Percentiles rank a stretch among this genome's conserved stretches.
Evolutionary conservation across 2,329 filamentous ascomycete species (phyloP).

Genomic region (Fonsecaea monophora): DNA sequence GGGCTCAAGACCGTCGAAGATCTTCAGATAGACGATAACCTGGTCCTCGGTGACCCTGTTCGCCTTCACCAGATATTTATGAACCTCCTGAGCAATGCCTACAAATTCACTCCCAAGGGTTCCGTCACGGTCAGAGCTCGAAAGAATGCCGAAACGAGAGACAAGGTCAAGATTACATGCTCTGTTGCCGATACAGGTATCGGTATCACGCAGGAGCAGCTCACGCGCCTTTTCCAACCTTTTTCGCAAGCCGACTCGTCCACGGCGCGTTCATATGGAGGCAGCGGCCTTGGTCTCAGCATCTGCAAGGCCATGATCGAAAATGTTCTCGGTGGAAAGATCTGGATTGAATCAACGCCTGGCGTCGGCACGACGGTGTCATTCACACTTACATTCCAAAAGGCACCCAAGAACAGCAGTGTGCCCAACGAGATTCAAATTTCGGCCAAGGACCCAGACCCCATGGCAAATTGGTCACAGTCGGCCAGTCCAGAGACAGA

Average conservation of each 20-base stretch:
- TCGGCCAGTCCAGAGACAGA: constrained; percentile 49
- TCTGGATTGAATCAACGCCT: constrained; percentile 63
- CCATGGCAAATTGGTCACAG: constrained; percentile 64
- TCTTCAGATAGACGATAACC: constrained; percentile 65
- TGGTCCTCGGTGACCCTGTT: constrained; percentile 86
- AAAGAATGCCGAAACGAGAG: constrained; percentile 45
- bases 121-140: constrained; percentile 56
- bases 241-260: constrained; percentile 67
- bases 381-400: constrained; percentile 85
- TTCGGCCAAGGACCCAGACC: constrained; percentile 55
- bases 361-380: constrained; percentile 63
- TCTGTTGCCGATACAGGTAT: constrained; percentile 69
- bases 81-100: constrained; percentile 68
- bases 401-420: constrained; percentile 70
- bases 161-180: constrained; percentile 47
- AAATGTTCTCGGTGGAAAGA: constrained; percentile 64
- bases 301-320: constrained; percentile 69
- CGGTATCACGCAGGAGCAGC: constrained; percentile 70
- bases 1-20: constrained; percentile 68
- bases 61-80: constrained; percentile 72
- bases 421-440: constrained; percentile 56
- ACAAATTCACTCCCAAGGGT: constrained; percentile 66
- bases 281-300: constrained; percentile 64
- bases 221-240: constrained; percentile 66
- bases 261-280: constrained; percentile 68